Evolutionary conservation across 2,329 filamentous ascomycete species (phyloP).

Genomic region (Niveomyces coronatus): DNA sequence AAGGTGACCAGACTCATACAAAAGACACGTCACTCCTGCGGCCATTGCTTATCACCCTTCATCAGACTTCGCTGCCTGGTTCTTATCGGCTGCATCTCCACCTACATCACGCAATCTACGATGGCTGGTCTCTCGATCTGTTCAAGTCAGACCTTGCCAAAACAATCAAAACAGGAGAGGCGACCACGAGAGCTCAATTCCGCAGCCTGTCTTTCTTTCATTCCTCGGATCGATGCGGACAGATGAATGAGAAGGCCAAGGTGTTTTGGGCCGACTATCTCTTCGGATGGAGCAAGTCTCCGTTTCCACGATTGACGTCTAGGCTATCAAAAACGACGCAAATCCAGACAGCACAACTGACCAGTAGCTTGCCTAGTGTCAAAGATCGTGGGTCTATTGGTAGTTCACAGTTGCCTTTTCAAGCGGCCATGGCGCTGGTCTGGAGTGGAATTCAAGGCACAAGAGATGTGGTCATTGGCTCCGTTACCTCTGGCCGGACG

Average conservation of each 20-base stretch:
- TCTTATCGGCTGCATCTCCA: conserved; percentile 36
- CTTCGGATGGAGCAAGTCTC: conserved; percentile 39
- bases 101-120: conserved; percentile 77
- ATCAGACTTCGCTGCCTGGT: conserved; percentile 13
- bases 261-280: conserved; percentile 65
- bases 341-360: background rate
- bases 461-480: conserved; percentile 62
- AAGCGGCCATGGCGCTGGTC: conserved; percentile 58
- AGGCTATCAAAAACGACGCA: background rate
- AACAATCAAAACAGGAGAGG: conserved; percentile 27
- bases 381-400: background rate
- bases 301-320: conserved; percentile 39
- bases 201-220: conserved; percentile 42
- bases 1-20: conserved; percentile 26
- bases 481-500: conserved; percentile 72
- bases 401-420: conserved; percentile 63
- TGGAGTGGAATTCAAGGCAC: conserved; percentile 54
- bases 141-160: conserved; percentile 55
- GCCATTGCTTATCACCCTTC: conserved; percentile 54
- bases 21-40: conserved; percentile 30
- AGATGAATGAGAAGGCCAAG: conserved; percentile 31
- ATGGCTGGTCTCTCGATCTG: conserved; percentile 86
- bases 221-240: conserved; percentile 29
- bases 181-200: conserved; percentile 46
- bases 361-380: background rate